Evolutionary conservation across 2,329 filamentous ascomycete species (phyloP).

Genomic region (Ceratocystis alfenasii): DNA sequence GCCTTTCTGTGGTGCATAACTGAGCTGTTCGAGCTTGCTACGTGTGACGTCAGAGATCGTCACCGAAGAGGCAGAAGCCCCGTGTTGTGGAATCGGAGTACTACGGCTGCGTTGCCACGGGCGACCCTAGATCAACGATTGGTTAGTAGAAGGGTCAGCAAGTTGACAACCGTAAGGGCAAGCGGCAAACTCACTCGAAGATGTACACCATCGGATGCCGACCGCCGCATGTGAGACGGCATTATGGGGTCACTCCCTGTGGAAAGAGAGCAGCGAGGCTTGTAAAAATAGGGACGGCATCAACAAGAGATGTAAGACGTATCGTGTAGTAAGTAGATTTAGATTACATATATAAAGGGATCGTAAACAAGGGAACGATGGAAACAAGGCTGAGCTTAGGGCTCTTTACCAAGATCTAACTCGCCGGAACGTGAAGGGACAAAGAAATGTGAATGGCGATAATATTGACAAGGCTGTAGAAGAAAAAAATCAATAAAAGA

Average conservation of each 20-base stretch:
- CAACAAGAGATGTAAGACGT: slow-evolving; percentile 11
- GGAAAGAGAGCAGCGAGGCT: slow-evolving; percentile 31
- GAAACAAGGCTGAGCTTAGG: background rate
- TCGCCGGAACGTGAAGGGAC: background rate
- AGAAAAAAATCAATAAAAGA: background rate
- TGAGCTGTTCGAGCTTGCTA: slow-evolving; percentile 47
- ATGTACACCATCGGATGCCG: slow-evolving; percentile 16
- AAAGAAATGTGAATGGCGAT: background rate
- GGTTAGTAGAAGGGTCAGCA: background rate
- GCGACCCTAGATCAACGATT: slow-evolving; percentile 23
- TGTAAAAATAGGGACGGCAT: slow-evolving; percentile 25
- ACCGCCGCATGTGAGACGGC: slow-evolving; percentile 15
- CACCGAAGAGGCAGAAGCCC: background rate
- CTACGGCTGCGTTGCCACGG: slow-evolving; percentile 46
- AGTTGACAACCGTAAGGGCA: slow-evolving; percentile 27
- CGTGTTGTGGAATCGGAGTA: slow-evolving; percentile 23
- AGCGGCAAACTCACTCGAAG: slow-evolving; percentile 22
- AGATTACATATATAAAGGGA: background rate
- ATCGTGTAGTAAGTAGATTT: background rate
- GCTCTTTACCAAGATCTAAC: background rate
- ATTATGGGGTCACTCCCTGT: slow-evolving; percentile 29
- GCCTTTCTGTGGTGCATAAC: slow-evolving; percentile 36
- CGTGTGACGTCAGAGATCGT: slow-evolving; percentile 48
- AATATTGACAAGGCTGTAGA: background rate
- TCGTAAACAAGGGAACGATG: background rate